These are phyloP conservation scores for Cucumis hystrix DNA, from an alignment of 306 rosid species.

Conservation along the genomic window DNA sequence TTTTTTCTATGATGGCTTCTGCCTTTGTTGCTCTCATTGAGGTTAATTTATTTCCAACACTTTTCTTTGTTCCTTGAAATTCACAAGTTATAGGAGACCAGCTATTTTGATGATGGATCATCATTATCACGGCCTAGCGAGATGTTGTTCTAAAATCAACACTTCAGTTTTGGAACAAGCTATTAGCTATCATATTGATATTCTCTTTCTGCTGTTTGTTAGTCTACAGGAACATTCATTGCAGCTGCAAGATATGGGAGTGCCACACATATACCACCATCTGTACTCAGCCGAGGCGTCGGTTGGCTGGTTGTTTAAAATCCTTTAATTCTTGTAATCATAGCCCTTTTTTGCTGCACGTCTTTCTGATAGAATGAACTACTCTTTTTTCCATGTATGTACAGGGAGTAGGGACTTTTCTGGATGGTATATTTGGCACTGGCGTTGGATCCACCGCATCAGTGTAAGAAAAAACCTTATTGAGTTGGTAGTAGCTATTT, in stretches of 20 bases:
- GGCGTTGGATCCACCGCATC: constrained; percentile 68
- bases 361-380: not conserved
- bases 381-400: not conserved
- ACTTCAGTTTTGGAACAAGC: not conserved
- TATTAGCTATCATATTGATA: not conserved
- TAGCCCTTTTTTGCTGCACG: not conserved
- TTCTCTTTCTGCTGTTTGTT: constrained; percentile 10
- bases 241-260: constrained; percentile 78
- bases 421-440: constrained; percentile 70
- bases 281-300: constrained; percentile 71
- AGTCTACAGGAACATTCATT: constrained; percentile 74
- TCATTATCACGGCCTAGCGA: not conserved
- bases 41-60: constrained; percentile 21
- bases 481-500: not conserved
- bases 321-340: not conserved
- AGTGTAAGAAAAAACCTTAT: constrained; percentile 30
- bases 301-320: constrained; percentile 77
- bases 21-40: constrained; percentile 64
- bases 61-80: not conserved
- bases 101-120: not conserved
- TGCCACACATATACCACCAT: constrained; percentile 75
- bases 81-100: not conserved
- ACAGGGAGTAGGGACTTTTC: constrained; percentile 65
- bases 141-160: no score
- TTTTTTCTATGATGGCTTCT: constrained; percentile 59